Percentiles rank a stretch among this genome's conserved stretches.
These are phyloP conservation scores for Trypanosoma boissoni DNA, from an alignment of 208 protist species.

Conservation along the genomic window DNA sequence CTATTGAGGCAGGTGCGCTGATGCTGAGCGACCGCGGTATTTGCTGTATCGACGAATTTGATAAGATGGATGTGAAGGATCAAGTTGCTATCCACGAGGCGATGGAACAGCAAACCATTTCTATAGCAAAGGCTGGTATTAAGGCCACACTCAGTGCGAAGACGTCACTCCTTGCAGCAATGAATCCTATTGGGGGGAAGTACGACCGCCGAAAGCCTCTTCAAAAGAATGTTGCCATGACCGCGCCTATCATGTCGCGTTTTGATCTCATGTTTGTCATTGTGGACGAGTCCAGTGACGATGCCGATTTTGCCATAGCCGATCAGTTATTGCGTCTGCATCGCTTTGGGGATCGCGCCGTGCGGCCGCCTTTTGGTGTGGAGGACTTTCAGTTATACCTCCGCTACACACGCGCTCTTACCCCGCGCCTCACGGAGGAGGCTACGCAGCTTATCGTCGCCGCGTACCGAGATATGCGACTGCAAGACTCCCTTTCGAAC, in stretches of 20 bases:
- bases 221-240: conserved; percentile 93
- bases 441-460: conserved; percentile 83
- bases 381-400: conserved; percentile 94
- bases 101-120: conserved; percentile 99
- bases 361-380: conserved; percentile 65
- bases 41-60: conserved; percentile 99
- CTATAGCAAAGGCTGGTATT: conserved; percentile 98
- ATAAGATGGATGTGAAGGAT: conserved; percentile 99
- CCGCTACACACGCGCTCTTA: conserved; percentile 88
- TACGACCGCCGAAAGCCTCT: conserved; percentile 94
- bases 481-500: conserved; percentile 88
- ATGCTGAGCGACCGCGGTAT: conserved; percentile 99
- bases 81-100: conserved; percentile 99
- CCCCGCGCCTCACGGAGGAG: conserved; percentile 86
- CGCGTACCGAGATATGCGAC: conserved; percentile 92
- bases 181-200: conserved; percentile 98
- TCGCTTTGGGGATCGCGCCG: conserved; percentile 75
- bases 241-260: conserved; percentile 98
- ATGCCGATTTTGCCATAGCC: conserved; percentile 97
- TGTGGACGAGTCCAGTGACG: conserved; percentile 95
- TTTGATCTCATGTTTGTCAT: conserved; percentile 99
- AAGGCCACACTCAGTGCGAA: conserved; percentile 99
- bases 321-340: conserved; percentile 95
- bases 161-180: conserved; percentile 97
- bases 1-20: conserved; percentile 99